Base-by-base conservation (phyloP, 73 alveolate genomes). In the Tetrahymena malaccensis region DNA sequence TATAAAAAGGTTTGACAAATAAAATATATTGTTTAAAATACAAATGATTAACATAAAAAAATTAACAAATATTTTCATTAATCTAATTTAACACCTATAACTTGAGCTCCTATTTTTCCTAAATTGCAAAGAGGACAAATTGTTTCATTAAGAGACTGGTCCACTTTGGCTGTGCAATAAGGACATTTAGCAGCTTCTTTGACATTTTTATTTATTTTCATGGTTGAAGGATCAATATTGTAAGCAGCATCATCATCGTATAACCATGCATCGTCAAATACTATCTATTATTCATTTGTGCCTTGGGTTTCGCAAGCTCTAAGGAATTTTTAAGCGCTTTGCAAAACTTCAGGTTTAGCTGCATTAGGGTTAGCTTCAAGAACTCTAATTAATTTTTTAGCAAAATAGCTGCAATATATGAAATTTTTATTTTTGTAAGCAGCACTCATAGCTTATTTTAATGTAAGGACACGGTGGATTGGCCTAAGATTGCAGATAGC, bases 391-490 rank as follows among this genome's bases (percentile, higher is more conserved):
- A 95, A 93, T 33, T 95, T 34, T 95, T 50, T 85, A 44, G 94
- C 94, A 27, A 95, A 85, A 25, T 44, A 56, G 83, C 85, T 56
- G 34, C 97, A 93, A 34, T 94, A 85, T 33, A 95, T 43, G 94
- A 85, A 58, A 44, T 95, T 95, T 56, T 95, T 89, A 89, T 95
- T 34, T 35, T 95, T 95, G 6, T 95, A 95, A 9, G 95, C 95
- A 55, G 94, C 93, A 95, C 95, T 95, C 97, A 95, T 85, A n/a
- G 97, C 95, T 85, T 89, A 70, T 35, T 94, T 94, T 84, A 94
- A 43, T 25, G 95, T 50, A 1, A 95, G 55, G 12, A 56, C 93
- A 34, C 95, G 58, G 89, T 95, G 97, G 13, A 10, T 40, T 10
- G 95, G 95, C 35, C 89, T 37, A 13, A 95, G 43, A 43, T 95